phyloP scores from a whole-genome alignment of 2,329 filamentous ascomycete species.

The Mycosphaerelloides madeirae region DNA sequence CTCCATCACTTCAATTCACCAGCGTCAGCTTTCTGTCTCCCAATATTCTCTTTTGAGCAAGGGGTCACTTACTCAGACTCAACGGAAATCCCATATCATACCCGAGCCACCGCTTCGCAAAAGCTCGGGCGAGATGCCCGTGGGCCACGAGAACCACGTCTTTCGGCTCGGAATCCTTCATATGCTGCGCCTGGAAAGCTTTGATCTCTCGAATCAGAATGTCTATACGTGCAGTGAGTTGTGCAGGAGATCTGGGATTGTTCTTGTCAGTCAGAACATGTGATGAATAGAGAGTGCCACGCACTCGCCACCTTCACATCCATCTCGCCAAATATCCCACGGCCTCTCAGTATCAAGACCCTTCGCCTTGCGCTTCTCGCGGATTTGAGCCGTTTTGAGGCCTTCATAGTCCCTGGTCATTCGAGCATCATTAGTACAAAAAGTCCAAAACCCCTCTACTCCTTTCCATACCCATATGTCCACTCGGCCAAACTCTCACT shows the following conservation, averaged over 20 bases:
- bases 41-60: no score
- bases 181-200: conserved; percentile 49
- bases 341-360: conserved; percentile 50
- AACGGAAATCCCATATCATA: conserved; percentile 64
- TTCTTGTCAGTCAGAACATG: background rate
- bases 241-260: conserved; percentile 54
- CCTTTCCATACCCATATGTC: conserved; percentile 63
- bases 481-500: conserved; percentile 72
- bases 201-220: conserved; percentile 68
- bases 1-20: conserved; percentile 60
- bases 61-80: conserved; percentile 45
- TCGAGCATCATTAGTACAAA: background rate
- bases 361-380: conserved; percentile 52
- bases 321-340: conserved; percentile 90
- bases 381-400: conserved; percentile 66
- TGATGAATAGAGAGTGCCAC: conserved; percentile 25
- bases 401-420: conserved; percentile 61
- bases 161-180: conserved; percentile 43
- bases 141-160: conserved; percentile 79
- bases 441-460: background rate
- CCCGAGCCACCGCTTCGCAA: conserved; percentile 76
- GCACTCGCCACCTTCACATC: conserved; percentile 78
- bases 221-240: conserved; percentile 69
- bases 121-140: conserved; percentile 76
- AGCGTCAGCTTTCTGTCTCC: no score